Conservation (phyloP, 495 filamentous ascomycete species). For the Penicillium maclennaniae region DNA sequence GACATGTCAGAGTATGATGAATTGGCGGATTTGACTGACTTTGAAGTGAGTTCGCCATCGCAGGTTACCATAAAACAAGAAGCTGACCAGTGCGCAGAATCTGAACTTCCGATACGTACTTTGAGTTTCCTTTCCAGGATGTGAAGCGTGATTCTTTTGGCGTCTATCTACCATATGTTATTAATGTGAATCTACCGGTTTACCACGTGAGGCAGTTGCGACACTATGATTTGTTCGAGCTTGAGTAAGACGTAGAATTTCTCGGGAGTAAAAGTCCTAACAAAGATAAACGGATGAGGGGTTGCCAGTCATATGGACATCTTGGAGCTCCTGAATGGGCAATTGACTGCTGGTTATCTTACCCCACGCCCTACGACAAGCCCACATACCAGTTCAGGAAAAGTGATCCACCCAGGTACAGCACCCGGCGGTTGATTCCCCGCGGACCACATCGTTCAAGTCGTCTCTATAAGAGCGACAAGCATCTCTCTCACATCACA, state of each 20-base stretch:
- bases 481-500: neutral
- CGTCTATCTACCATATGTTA: neutral
- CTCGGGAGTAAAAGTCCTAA: neutral
- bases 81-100: slow-evolving; percentile 14
- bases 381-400: slow-evolving; percentile 1
- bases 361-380: neutral
- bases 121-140: slow-evolving; percentile 1
- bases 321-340: neutral
- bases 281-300: neutral
- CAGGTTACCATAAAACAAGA: neutral
- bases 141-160: neutral
- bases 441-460: neutral
- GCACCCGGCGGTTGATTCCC: neutral
- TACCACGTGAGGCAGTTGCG: no score
- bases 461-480: neutral
- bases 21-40: slow-evolving; percentile 22
- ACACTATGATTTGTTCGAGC: neutral
- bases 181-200: neutral
- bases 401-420: neutral
- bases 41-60: slow-evolving; percentile 14
- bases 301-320: neutral
- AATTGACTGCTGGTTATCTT: neutral
- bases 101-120: slow-evolving; percentile 21
- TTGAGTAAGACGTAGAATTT: neutral
- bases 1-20: slow-evolving; percentile 4